Base-by-base conservation (phyloP, 371 early-diverging fungal species). In the Gilbertella persicaria region DNA sequence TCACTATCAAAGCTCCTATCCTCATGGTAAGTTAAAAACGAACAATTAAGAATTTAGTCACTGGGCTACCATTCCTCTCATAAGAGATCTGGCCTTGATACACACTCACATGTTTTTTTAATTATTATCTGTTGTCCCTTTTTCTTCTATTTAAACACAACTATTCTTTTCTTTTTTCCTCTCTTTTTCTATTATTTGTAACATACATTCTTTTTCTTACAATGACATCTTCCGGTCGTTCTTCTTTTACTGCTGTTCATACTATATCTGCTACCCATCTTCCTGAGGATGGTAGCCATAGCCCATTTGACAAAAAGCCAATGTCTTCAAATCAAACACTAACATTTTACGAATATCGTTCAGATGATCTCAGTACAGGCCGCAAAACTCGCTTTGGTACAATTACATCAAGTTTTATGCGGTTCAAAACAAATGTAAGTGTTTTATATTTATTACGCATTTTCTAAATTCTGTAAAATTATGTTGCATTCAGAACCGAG, bases 401-500 rank as follows among this genome's bases (percentile, higher is more conserved):
- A 13, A 28, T 50, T 30, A 17, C 51, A 40, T 50, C 43, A 21
- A 23, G 33, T 23, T 14, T 45, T 10, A 5, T 16, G 13, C 39
- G 26, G 24, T 49, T 55, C 21, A 55, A 33, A 41, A 40, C 12
- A 43, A 41, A 39, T 21, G 49, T 55, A 55, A 39, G 26, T 13
- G 14, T n/a, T 29, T 20, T 12, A 38, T 14, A 24, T 16, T 9
- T 24, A 45, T 9, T 39, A 38, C 3, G 14, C 21, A 16, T 50
- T 29, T 42, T 30, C 23, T 30, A 20, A 20, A 19, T 42, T 50
- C 25, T 16, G 10, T 24, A 21, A 45, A 3, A 19, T 26, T 1
- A 12, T 16, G 14, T 17, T 30, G 13, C 8, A 23, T 41, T 6
- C 42, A 75, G 71, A 69, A 76, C 62, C 75, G 89, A 55, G 87